These are phyloP conservation scores for Calonectria hawksworthii DNA, from an alignment of 2,329 filamentous ascomycete species.

Conservation along the genomic window DNA sequence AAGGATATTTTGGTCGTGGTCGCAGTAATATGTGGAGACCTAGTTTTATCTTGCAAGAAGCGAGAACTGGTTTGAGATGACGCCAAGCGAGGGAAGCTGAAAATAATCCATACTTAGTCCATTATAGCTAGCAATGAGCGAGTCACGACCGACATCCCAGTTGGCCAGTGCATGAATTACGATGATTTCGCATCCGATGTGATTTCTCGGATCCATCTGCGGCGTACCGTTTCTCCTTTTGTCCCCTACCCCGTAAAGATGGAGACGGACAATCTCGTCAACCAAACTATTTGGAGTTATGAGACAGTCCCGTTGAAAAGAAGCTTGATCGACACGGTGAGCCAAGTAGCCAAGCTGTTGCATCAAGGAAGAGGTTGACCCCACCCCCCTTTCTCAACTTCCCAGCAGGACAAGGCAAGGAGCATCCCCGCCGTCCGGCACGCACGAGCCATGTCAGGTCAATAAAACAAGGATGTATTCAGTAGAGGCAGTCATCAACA, in stretches of 20 bases:
- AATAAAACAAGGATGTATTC: neutral
- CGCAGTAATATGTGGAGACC: conserved; percentile 10
- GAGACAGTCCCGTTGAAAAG: neutral
- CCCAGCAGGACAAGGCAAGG: conserved; percentile 1
- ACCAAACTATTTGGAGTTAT: neutral
- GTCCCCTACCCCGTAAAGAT: neutral
- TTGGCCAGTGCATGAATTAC: conserved; percentile 17
- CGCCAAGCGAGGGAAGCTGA: neutral
- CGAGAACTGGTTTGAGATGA: neutral
- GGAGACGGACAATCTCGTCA: conserved; percentile 22
- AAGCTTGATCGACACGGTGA: neutral
- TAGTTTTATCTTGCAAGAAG: neutral
- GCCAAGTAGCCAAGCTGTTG: conserved; percentile 15
- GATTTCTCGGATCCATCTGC: conserved; percentile 8
- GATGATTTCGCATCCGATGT: conserved; percentile 17
- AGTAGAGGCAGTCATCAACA: conserved; percentile 7
- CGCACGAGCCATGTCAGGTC: conserved; percentile 17
- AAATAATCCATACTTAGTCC: neutral
- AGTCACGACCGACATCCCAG: neutral
- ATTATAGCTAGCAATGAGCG: neutral
- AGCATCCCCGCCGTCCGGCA: neutral
- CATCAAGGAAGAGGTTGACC: neutral
- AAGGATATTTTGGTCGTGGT: neutral
- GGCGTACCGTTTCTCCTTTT: neutral
- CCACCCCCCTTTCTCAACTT: neutral